Evolutionary conservation across 2,329 filamentous ascomycete genomes (phyloP), one percentile per base, ranked within the genome.

Genomic region (Neonectria punicea): DNA sequence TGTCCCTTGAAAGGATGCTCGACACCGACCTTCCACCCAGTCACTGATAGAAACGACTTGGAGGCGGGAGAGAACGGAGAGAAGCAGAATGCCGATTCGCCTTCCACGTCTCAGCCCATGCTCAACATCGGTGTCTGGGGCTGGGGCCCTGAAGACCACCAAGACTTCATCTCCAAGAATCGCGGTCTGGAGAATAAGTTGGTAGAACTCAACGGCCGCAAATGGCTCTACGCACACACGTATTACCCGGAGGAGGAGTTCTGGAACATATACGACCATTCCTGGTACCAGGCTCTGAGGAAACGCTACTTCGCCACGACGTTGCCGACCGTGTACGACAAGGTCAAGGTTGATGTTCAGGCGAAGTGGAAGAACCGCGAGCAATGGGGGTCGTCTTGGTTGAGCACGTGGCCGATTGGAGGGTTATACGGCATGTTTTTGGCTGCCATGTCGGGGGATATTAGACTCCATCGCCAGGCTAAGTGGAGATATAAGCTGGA

Each of bases 181-280:
- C 85, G 89, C 2, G 83, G 80, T 39, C 81, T 95, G 3, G 92
- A 95, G 77, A 76, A 79, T 2, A 89, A 90, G 68, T 82, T 93
- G 1, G 80, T 80, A 14, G 83, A 87, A 47, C 82, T 94, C 0
- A 88, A 89, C 13, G 93, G 92, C 0, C 87, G 90, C 80, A 95
- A 95, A 79, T 94, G 92, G 90, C 80, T 95, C 3, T 95, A 95
- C 75, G 92, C 92, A 1, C 90, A 93, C 71, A 89, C 91, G 0
- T 94, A 93, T 78, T 94, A 94, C 75, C 85, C 85, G 1, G 86
- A 92, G 68, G 79, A 84, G 0, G 87, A 90, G 70, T 92, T 91
- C 76, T 91, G 89, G 88, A 70, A 77, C 10, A 79, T 87, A 18
- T 91, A 92, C 70, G 83, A 88, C 67, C 78, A 80, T 20, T 68